A percentile compares a stretch with the other conserved stretches of the same genome.
Evolutionary conservation across 345 rosid species (phyloP).

Genomic region (Erysimum cheiranthoides): DNA sequence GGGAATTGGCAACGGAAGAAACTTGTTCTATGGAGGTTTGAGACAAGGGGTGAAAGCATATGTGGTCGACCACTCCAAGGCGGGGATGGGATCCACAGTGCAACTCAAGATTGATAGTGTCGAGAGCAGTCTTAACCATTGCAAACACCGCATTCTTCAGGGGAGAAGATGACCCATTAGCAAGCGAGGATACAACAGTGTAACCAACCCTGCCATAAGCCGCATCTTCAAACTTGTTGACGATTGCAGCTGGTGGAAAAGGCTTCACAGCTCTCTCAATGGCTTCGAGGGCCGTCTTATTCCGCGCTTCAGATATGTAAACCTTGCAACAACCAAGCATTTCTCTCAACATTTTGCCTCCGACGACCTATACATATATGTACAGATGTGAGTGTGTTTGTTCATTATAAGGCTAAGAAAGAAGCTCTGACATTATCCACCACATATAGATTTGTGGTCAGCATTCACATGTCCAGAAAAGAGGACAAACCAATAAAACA

Average conservation of each 20-base stretch:
- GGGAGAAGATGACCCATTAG: constrained; percentile 51
- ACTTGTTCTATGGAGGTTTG: constrained; percentile 64
- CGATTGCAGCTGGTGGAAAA: constrained; percentile 67
- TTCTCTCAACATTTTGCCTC: constrained; percentile 60
- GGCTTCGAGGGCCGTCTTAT: constrained; percentile 66
- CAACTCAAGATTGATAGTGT: constrained; percentile 60
- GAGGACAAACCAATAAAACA: constrained; percentile 19
- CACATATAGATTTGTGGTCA: constrained; percentile 45
- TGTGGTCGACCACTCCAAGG: constrained; percentile 92
- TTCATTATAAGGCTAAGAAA: constrained; percentile 20
- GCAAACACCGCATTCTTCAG: constrained; percentile 64
- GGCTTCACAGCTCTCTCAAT: constrained; percentile 72
- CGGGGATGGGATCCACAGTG: constrained; percentile 89
- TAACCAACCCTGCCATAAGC: constrained; percentile 85
- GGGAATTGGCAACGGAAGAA: constrained; percentile 65
- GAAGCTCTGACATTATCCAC: constrained; percentile 40
- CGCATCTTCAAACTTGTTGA: constrained; percentile 82
- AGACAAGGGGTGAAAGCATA: constrained; percentile 86
- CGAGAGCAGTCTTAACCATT: constrained; percentile 81
- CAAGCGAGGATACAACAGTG: constrained; percentile 68
- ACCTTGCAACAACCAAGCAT: constrained; percentile 87
- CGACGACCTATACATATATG: constrained; percentile 30
- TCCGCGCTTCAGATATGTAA: constrained; percentile 81
- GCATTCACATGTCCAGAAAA: constrained; percentile 37
- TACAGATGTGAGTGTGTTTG: constrained; percentile 1